Base-by-base conservation (phyloP, 2,329 filamentous ascomycete genomes). In the Aspergillus phoenicis region DNA sequence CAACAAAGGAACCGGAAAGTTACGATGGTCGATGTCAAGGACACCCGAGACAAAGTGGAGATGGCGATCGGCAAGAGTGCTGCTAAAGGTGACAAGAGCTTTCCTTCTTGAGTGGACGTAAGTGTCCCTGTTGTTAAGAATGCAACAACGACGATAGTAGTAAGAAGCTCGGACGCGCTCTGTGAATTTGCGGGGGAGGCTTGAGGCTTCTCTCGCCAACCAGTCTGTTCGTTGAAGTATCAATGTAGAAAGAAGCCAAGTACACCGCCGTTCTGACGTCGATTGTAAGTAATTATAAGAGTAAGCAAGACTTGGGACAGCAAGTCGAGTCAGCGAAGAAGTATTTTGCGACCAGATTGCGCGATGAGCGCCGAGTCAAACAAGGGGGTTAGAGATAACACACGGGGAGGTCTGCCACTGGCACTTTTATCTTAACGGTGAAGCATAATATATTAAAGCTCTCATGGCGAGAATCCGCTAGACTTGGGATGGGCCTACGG, bases 221-320 rank as follows among this genome's bases (percentile, higher is more conserved):
- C 13, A 28, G 45, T 17, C 45, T 10, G 24, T 5, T 28, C 8
- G 6, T 20, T 20, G 20, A 20, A 33, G n/a, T 17, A 51, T 20
- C n/a, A 33, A 28, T 11, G n/a, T 30, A 5, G 3, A 17, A 51
- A 17, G 17, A 26, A 4, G 15, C 24, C 43, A 20, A 26, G 24
- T 59, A 45, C 57, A 59, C 49, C 62, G 56, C 56, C 38, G 52
- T 54, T 59, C 58, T 63, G 59, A 63, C 62, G 59, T 63, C 28
- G 51, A 36, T 2, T 13, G 33, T 15, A 59, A 58, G 51, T 39
- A 41, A 41, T 36, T 53, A 49, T 48, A 57, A 20, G 17, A 36
- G 28, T 38, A 45, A 22, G 43, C 30, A 26, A 17, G 24, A 33
- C 49, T 52, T 51, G 48, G 48, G 52, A 48, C 10, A 53, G 43